Evolutionary conservation across 2,329 filamentous ascomycete species (phyloP), one percentile per base, ranked within the genome.

Genomic region (Colletotrichum tabaci): DNA sequence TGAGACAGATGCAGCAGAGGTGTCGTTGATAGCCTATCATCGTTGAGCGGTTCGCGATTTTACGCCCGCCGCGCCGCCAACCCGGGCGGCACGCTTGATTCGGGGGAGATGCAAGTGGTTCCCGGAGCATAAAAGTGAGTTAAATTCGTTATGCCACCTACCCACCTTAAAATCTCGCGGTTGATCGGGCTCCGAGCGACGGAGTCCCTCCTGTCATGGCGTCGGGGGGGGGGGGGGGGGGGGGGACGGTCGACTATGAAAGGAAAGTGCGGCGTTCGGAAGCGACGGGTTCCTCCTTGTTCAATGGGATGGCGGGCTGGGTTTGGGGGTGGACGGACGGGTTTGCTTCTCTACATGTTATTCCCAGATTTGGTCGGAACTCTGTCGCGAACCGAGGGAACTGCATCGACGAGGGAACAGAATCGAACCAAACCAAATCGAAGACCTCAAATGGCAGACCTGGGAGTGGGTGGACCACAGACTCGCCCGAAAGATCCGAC

Each of bases 401-500:
- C 15, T 15, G 15, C 30, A 40, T 2, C 23, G 55, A 57, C 38
- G 21, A 8, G 40, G 18, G 30, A 9, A 30, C 6, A 9, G 30
- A 30, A 7, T 30, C 5, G 30, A 30, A 30, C 30, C 30, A 7
- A 9, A 30, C 30, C 30, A 40, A 40, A 23, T n/a, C 12, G 16
- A 30, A 23, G 38, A n/a, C 52, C 9, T 16, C 16, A n/a, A 30
- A 10, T 15, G 50, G 30, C 26, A 13, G 18, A 55, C 8, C 40
- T 47, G 26, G 30, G 16, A 38, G 42, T 47, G 18, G 30, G 42
- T 47, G 18, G 30, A 38, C 16, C 16, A 9, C 26, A 35, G 49
- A 26, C 12, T 52, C 26, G 23, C 26, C 67, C 63, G 63, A 67
- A 58, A 61, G 38, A 67, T 61, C 67, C 63, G 67, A 42, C 47